Base-by-base conservation (phyloP, 495 filamentous ascomycete species). In the Articulospora tetracladia region DNA sequence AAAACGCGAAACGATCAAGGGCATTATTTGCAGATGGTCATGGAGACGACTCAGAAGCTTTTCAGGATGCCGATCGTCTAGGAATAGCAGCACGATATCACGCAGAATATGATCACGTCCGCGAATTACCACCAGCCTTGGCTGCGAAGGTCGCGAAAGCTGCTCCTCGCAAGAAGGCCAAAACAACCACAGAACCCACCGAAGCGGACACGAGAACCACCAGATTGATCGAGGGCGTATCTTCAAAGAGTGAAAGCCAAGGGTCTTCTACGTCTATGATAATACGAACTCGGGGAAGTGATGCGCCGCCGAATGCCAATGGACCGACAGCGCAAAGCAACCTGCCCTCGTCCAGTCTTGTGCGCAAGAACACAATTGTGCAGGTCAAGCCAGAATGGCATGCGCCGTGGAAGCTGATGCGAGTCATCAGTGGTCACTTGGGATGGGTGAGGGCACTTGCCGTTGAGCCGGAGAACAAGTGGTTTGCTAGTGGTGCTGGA, bases 321-420 rank as follows among this genome's bases (percentile, higher is more conserved):
- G 79, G 76, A 46, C 72, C 77, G 13, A 76, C 73, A 0, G 70
- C 75, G 6, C 77, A 81, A 64, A 69, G 70, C 25, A 71, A 79
- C 50, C 74, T 76, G 26, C 84, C 79, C 56, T 75, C 68, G 12
- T 71, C 68, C 10, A 68, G 71, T 55, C 62, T 76, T 1, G 64
- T 74, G 19, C 62, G 67, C 19, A 73, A 69, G 19, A 60, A 69
- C 26, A 63, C 65, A 1, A 61, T 88, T 19, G 79, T 86, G 65
- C 92, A 93, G 68, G 75, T 86, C 60, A 87, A 83, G 64, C 95
- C 95, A 12, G 85, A 94, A 44, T 99, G 95, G 95, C 93, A 98
- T 69, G 81, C 93, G 52, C 95, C 95, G 27, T 98, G 95, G 95
- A 97, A 98, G 82, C 84, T 98, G 61, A 92, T 96, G 88, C 83